Evolutionary conservation across 495 filamentous ascomycete species (phyloP).

Genomic region (Gamarada debralockiae): DNA sequence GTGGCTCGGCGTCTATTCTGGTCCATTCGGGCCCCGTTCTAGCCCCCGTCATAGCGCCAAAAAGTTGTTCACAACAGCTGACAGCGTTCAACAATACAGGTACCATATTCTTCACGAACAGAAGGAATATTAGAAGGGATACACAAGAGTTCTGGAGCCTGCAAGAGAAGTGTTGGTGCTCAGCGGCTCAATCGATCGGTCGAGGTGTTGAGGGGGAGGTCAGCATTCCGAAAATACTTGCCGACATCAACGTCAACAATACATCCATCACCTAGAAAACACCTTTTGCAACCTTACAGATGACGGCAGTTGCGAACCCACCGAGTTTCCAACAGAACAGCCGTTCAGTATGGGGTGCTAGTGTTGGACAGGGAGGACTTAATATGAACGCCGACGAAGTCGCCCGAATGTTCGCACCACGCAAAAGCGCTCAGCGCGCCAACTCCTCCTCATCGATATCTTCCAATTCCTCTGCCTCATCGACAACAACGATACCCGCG

Average conservation of each 20-base stretch:
- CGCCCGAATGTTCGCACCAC: slow-evolving; percentile 81
- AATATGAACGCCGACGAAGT: slow-evolving; percentile 86
- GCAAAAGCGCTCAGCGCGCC: slow-evolving; percentile 77
- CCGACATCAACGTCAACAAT: slow-evolving; percentile 18
- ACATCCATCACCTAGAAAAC: slow-evolving; percentile 11
- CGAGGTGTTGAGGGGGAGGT: slow-evolving; percentile 17
- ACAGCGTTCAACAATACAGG: slow-evolving; percentile 14
- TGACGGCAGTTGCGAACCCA: slow-evolving; percentile 97
- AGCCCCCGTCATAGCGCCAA: slow-evolving; percentile 13
- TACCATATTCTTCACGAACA: not conserved
- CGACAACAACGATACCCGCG: slow-evolving; percentile 48
- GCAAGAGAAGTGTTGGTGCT: slow-evolving; percentile 4
- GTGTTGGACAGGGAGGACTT: slow-evolving; percentile 69
- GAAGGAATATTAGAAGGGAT: not conserved
- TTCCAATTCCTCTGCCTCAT: slow-evolving; percentile 62
- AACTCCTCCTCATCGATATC: slow-evolving; percentile 85
- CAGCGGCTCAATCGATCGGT: slow-evolving; percentile 4
- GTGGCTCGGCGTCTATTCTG: too few relatives aligned
- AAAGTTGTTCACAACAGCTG: slow-evolving; percentile 14
- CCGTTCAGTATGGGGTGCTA: slow-evolving; percentile 65
- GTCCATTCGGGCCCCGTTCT: slow-evolving; percentile 1
- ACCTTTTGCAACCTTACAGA: slow-evolving; percentile 39
- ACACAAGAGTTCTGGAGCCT: not conserved
- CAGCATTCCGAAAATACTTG: not conserved
- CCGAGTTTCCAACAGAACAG: slow-evolving; percentile 75